Percentiles rank a stretch among this genome's conserved stretches.
phyloP scores from a whole-genome alignment of 1,284 basidiomycete species.

The Cryptococcus depauperatus region DNA sequence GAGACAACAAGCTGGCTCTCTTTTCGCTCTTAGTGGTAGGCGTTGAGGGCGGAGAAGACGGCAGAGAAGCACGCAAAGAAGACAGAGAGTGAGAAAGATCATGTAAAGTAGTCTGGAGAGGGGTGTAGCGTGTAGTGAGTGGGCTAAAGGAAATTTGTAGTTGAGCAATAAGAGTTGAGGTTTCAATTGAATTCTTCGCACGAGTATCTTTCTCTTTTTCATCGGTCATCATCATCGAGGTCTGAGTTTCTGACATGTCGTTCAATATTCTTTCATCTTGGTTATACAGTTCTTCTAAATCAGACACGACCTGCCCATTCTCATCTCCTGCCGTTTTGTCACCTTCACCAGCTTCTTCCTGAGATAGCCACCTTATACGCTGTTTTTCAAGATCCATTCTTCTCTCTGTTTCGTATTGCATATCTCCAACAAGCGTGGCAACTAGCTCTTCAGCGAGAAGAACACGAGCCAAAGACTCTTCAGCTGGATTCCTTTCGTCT shows the following conservation, averaged over 20 bases:
- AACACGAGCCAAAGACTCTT: constrained; percentile 51
- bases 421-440: constrained; percentile 55
- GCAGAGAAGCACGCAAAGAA: constrained; percentile 21
- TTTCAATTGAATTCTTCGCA: not conserved
- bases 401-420: constrained; percentile 57
- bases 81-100: constrained; percentile 36
- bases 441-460: constrained; percentile 57
- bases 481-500: constrained; percentile 12
- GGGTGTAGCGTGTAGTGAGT: constrained; percentile 23
- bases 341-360: constrained; percentile 29
- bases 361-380: constrained; percentile 42
- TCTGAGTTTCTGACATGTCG: not conserved
- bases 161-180: constrained; percentile 7
- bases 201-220: constrained; percentile 1
- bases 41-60: constrained; percentile 7
- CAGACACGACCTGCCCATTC: constrained; percentile 11
- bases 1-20: constrained; percentile 11
- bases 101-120: constrained; percentile 37
- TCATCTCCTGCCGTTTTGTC: constrained; percentile 6
- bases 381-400: constrained; percentile 52
- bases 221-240: no score
- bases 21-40: constrained; percentile 7
- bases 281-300: constrained; percentile 5
- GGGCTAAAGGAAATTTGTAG: constrained; percentile 28
- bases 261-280: not conserved